Conservation (phyloP, 2,329 filamentous ascomycete genomes). For the Penicillium sp. region DNA sequence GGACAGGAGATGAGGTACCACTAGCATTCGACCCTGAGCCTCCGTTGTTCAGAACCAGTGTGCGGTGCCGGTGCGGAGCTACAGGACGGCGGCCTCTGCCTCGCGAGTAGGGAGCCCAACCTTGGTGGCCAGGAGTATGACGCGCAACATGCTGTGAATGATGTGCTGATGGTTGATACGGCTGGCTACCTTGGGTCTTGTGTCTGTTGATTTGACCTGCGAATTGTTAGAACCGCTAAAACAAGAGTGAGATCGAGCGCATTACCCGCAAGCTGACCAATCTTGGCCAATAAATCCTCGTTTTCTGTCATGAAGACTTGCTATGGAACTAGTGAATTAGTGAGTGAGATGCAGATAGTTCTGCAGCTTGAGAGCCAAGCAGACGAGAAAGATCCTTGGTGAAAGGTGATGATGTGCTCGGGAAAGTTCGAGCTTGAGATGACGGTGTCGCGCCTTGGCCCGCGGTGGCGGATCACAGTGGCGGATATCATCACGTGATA, state of each 20-base stretch:
- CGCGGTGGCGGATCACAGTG: constrained; percentile 13
- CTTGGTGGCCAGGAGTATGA: constrained; percentile 31
- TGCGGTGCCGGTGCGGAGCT: constrained; percentile 54
- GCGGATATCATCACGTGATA: constrained; percentile 8
- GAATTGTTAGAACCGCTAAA: constrained; percentile 9
- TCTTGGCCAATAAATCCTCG: constrained; percentile 55
- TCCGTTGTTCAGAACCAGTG: constrained; percentile 63
- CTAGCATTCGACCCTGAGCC: constrained; percentile 23
- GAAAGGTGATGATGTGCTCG: background rate
- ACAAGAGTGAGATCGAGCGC: constrained; percentile 44
- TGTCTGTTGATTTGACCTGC: constrained; percentile 76
- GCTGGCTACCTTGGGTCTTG: constrained; percentile 56
- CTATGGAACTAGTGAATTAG: constrained; percentile 8
- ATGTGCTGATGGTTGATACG: constrained; percentile 19
- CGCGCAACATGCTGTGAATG: constrained; percentile 30
- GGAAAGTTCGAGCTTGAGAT: constrained; percentile 6
- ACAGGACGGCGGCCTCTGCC: constrained; percentile 36
- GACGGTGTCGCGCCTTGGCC: constrained; percentile 7
- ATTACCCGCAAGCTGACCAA: constrained; percentile 57
- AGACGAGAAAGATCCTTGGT: background rate
- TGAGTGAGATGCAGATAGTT: background rate
- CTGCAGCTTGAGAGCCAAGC: background rate
- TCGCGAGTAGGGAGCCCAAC: constrained; percentile 46
- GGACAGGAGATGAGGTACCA: constrained; percentile 24
- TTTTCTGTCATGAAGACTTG: constrained; percentile 52